Evolutionary conservation across 179 eudicot species (phyloP).

Genomic region (Silene coronaria): DNA sequence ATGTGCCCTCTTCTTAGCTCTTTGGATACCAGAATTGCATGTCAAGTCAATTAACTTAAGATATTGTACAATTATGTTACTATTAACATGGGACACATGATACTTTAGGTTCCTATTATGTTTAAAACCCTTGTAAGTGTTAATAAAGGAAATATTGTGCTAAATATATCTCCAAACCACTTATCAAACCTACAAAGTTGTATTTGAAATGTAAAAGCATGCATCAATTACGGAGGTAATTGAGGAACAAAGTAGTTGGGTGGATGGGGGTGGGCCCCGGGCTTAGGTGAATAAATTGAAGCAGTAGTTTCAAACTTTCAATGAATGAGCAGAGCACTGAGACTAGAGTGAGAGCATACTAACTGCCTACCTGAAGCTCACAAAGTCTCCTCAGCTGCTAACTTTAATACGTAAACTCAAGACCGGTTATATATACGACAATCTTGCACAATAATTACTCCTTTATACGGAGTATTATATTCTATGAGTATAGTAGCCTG

Average conservation of each 20-base stretch:
- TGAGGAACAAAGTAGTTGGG: constrained; percentile 13
- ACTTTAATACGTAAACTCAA: neutral
- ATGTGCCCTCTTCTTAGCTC: constrained; percentile 4
- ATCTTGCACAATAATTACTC: neutral
- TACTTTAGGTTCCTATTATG: too few species aligned
- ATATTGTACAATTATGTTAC: too few species aligned
- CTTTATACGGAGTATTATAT: too few species aligned
- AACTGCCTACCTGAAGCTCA: neutral
- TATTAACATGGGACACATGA: too few species aligned
- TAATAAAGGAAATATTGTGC: too few species aligned
- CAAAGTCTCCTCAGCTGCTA: neutral
- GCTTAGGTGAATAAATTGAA: constrained; percentile 6
- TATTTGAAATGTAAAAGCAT: neutral
- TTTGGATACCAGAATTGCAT: constrained; percentile 2
- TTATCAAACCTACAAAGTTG: neutral
- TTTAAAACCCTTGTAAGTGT: too few species aligned
- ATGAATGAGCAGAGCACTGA: neutral
- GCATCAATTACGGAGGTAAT: constrained; percentile 25
- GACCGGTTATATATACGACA: too few species aligned
- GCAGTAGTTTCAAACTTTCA: neutral
- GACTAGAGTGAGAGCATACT: too few species aligned
- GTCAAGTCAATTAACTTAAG: neutral
- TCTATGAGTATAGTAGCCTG: too few species aligned
- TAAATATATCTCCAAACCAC: neutral
- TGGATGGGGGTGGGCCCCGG: constrained; percentile 16